Conservation (phyloP, 169 alveolate genomes). For the Theileria annulata region DNA sequence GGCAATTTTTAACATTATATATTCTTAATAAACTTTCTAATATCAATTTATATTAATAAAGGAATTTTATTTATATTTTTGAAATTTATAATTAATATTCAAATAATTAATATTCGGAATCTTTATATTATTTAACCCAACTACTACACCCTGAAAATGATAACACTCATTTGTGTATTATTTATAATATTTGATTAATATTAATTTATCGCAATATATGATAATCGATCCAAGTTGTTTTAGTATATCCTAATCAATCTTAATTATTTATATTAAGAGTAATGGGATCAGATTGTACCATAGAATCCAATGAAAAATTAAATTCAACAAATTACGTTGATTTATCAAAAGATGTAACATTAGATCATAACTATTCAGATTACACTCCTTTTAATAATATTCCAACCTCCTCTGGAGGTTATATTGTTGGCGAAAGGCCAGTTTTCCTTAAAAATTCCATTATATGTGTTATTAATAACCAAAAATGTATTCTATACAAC, state of each 20-base stretch:
- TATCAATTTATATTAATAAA: no score
- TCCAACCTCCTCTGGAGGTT: slow-evolving; percentile 48
- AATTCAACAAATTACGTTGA: not conserved
- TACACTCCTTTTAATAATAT: not conserved
- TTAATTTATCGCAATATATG: not conserved
- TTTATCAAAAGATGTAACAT: not conserved
- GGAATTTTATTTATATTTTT: no score
- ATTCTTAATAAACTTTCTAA: not conserved
- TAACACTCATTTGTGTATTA: not conserved
- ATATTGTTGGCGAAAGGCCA: slow-evolving; percentile 56
- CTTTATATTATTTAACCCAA: not conserved
- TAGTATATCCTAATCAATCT: not conserved
- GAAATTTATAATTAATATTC: no score
- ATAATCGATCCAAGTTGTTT: not conserved
- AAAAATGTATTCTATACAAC: slow-evolving; percentile 48
- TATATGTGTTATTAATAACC: slow-evolving; percentile 52
- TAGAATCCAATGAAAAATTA: not conserved
- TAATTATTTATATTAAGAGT: not conserved
- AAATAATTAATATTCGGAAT: not conserved
- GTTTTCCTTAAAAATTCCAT: slow-evolving; percentile 13
- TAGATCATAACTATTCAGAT: not conserved
- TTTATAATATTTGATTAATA: not conserved
- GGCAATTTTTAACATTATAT: not conserved
- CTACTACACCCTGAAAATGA: not conserved
- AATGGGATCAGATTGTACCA: not conserved